Percentiles rank a stretch among this genome's conserved stretches.
phyloP scores from a whole-genome alignment of 1,284 basidiomycete genomes.

The Irpex sp. region DNA sequence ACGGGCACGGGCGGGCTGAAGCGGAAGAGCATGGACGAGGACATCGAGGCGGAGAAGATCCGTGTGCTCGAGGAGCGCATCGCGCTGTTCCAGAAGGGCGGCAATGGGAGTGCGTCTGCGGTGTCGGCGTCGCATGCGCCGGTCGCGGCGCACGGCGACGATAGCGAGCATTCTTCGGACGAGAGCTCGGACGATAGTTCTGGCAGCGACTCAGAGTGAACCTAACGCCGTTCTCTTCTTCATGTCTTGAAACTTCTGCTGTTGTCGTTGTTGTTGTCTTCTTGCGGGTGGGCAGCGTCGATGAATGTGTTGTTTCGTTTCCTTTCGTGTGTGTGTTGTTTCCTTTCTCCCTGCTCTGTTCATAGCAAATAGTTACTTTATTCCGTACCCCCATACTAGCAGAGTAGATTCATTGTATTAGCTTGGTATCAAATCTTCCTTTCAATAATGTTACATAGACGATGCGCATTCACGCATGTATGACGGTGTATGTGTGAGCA shows the following conservation, averaged over 20 bases:
- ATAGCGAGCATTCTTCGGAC: slow-evolving; percentile 72
- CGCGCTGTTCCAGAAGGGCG: slow-evolving; percentile 62
- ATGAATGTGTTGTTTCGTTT: background rate
- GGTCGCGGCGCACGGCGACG: slow-evolving; percentile 36
- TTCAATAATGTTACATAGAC: slow-evolving; percentile 1
- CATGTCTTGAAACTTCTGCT: no score
- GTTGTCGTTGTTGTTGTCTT: no score
- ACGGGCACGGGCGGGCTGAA: slow-evolving; percentile 83
- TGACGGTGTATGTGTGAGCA: no score
- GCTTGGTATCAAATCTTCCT: slow-evolving; percentile 13
- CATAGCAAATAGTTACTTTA: slow-evolving; percentile 2
- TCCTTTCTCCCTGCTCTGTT: background rate
- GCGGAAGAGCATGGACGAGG: slow-evolving; percentile 89
- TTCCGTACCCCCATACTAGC: slow-evolving; percentile 22
- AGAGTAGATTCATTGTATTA: slow-evolving; percentile 33
- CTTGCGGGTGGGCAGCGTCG: background rate
- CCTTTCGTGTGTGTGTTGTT: background rate
- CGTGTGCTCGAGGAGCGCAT: slow-evolving; percentile 79
- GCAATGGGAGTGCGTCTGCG: slow-evolving; percentile 29
- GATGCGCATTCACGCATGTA: no score
- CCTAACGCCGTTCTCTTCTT: no score
- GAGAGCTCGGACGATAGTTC: slow-evolving; percentile 72
- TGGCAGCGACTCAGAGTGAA: slow-evolving; percentile 76
- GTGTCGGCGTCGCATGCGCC: slow-evolving; percentile 25
- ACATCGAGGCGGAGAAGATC: slow-evolving; percentile 86